Base-by-base conservation (phyloP, 2,329 filamentous ascomycete species). In the Aspergillus tamarii region DNA sequence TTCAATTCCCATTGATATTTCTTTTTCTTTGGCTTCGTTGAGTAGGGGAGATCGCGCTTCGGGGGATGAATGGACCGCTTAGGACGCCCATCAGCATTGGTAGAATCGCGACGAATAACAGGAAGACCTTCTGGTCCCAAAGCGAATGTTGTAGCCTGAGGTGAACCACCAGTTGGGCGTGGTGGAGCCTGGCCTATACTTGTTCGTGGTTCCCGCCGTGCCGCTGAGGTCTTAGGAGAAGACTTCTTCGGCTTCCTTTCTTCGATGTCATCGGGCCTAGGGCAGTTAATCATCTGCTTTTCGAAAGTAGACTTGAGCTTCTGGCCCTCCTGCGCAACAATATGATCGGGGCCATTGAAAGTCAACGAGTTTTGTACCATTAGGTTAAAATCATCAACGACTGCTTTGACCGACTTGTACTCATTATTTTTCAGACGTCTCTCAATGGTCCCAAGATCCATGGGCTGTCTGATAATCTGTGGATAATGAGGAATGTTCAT, bases 51-150 rank as follows among this genome's bases (percentile, higher is more conserved):
- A 74, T 98, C 95, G 69, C 94, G 94, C 73, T 94, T 94, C 0
- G 95, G 93, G 10, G 94, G 91, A 72, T 97, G 93, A 61, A 98
- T 97, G 16, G 94, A 93, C 60, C 95, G 90, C 83, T 97, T 97
- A 12, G 94, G 94, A 58, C 95, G 88, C 62, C 89, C 91, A 69
- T 93, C 92, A 5, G 86, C 85, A 63, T 89, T 90, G 7, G 88
- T 90, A 1, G 92, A 96, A 72, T 96, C 93, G 23, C 94, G 91
- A 60, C 95, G 90, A 67, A 95, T 95, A 45, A 93, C 84, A 10
- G 93, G 93, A 45, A 92, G 85, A 1, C 92, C 92, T 70, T 92
- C 88, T 1, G 92, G 88, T 28, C 91, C 88, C 12, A 96, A 83
- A 2, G 93, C 92, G 78, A 93, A 96, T 0, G 90, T 86, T 34